phyloP scores from a whole-genome alignment of 345 rosid genomes.

The Syzygium grande region DNA sequence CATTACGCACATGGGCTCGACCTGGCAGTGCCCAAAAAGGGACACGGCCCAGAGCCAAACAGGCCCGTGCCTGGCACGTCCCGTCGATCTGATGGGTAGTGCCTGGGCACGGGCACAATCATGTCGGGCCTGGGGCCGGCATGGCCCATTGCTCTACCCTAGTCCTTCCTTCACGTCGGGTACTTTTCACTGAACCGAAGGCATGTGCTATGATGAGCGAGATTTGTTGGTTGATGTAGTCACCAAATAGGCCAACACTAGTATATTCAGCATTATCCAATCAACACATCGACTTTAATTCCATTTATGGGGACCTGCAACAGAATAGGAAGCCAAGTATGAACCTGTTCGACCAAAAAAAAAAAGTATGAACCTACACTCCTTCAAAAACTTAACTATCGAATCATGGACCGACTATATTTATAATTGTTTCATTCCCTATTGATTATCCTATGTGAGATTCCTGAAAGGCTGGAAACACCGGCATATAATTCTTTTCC shows the following conservation, averaged over 20 bases:
- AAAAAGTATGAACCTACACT: neutral
- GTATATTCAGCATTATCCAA: neutral
- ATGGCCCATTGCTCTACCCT: neutral
- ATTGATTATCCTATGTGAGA: neutral
- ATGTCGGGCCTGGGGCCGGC: neutral
- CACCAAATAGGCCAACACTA: neutral
- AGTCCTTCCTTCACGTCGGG: neutral
- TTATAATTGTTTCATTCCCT: neutral
- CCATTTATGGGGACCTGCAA: neutral
- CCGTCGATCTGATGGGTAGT: neutral
- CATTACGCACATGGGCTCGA: neutral
- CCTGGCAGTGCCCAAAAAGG: neutral
- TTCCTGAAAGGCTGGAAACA: neutral
- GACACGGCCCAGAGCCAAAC: neutral
- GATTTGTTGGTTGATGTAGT: neutral
- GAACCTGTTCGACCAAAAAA: too few species aligned
- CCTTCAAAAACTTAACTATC: neutral
- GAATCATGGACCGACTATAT: neutral
- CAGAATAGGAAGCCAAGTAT: neutral
- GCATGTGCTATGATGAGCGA: neutral
- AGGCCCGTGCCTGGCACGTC: neutral
- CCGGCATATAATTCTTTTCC: neutral
- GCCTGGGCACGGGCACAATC: neutral
- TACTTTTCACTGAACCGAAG: neutral
- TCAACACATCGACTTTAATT: neutral